Evolutionary conservation across 768 basidiomycete species (phyloP), one percentile per base, ranked within the genome.

Genomic region (Tephrocybe sp.): DNA sequence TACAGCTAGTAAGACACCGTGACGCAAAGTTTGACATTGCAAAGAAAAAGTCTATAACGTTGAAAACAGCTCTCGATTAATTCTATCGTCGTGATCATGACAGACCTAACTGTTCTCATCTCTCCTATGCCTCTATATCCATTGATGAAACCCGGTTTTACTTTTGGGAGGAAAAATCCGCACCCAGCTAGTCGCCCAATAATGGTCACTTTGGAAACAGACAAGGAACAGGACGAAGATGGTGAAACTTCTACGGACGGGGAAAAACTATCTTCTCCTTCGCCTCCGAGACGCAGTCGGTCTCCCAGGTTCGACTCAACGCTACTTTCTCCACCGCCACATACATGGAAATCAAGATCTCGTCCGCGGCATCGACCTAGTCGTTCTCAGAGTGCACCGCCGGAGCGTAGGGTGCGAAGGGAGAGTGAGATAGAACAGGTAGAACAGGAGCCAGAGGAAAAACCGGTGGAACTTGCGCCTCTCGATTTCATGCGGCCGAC

Each of bases 21-120:
- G n/a, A n/a, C n/a, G n/a, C n/a, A n/a, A n/a, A n/a, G n/a, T n/a
- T n/a, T n/a, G n/a, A n/a, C n/a, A n/a, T n/a, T n/a, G n/a, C n/a
- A n/a, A n/a, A n/a, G n/a, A n/a, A n/a, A n/a, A n/a, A n/a, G n/a
- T n/a, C n/a, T n/a, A n/a, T n/a, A n/a, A n/a, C n/a, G n/a, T n/a
- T n/a, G n/a, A n/a, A n/a, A n/a, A n/a, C n/a, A n/a, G n/a, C n/a
- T n/a, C n/a, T n/a, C n/a, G n/a, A n/a, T n/a, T 26, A n/a, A 15
- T 30, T 9, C 31, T 22, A 37, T 21, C 16, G 9, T 31, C 9
- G 8, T 55, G 55, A 57, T 57, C 32, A 79, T 79, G 77, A 69
- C 78, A 4, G 79, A 79, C 61, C 69, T 79, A 16, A 79, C 78
- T 1, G 76, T 79, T 24, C 71, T 81, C 37, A 66, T 78, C 34